These are phyloP conservation scores for Hypoxylon cercidicola DNA, from an alignment of 495 filamentous ascomycete species.

Conservation along the genomic window DNA sequence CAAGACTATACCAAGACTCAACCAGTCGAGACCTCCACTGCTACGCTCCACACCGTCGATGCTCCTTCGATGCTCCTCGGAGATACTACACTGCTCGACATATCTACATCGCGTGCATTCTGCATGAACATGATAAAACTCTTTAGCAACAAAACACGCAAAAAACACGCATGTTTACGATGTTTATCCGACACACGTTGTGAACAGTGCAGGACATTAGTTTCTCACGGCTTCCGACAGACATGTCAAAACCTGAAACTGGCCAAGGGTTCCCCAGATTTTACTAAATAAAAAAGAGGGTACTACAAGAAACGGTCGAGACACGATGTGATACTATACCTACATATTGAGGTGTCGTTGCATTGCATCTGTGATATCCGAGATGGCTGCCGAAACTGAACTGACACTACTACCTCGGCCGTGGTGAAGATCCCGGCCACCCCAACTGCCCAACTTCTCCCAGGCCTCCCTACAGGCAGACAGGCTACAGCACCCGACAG, in stretches of 20 bases:
- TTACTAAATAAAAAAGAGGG: constrained; percentile 38
- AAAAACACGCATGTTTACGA: too few relatives aligned
- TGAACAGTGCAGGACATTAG: too few relatives aligned
- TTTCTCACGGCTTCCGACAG: background rate
- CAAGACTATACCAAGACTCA: too few relatives aligned
- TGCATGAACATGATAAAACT: too few relatives aligned
- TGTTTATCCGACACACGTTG: too few relatives aligned
- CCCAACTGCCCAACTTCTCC: background rate
- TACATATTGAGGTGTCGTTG: constrained; percentile 38
- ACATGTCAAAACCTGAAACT: constrained; percentile 13
- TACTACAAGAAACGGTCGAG: constrained; percentile 30
- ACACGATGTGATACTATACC: constrained; percentile 28
- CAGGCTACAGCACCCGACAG: constrained; percentile 3
- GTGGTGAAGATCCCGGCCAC: constrained; percentile 27
- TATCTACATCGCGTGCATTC: too few relatives aligned
- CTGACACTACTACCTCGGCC: constrained; percentile 41
- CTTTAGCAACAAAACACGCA: too few relatives aligned
- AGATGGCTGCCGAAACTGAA: constrained; percentile 41
- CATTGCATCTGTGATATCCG: constrained; percentile 41
- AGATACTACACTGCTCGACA: too few relatives aligned
- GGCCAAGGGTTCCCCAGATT: constrained; percentile 44
- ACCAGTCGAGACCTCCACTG: too few relatives aligned
- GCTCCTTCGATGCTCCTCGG: too few relatives aligned
- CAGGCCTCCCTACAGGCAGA: too few relatives aligned
- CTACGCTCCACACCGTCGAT: too few relatives aligned